phyloP scores from a whole-genome alignment of 2,329 filamentous ascomycete species.

The Achaetomium macrosporum region DNA sequence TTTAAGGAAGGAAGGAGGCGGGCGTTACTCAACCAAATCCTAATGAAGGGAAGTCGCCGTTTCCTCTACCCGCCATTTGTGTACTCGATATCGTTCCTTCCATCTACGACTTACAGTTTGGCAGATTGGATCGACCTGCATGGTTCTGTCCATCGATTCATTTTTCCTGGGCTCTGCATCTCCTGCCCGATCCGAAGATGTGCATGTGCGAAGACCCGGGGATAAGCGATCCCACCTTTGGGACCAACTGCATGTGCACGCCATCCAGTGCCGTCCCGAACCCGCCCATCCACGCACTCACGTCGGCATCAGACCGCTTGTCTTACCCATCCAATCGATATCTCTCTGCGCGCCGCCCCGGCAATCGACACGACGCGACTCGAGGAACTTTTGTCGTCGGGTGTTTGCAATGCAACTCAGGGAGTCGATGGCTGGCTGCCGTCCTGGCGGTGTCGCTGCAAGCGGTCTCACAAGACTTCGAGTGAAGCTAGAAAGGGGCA shows the following conservation, averaged over 20 bases:
- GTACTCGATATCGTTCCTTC: not conserved
- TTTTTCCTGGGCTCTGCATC: not conserved
- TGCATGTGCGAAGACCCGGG: not conserved
- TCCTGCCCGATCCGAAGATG: constrained; percentile 2
- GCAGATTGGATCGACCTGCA: not conserved
- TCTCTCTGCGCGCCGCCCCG: not conserved
- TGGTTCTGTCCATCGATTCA: not conserved
- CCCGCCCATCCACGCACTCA: not conserved
- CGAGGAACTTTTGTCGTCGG: not conserved
- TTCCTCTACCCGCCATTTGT: not conserved
- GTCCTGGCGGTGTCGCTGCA: not conserved
- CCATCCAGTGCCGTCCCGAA: not conserved
- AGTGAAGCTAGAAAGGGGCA: constrained; percentile 1
- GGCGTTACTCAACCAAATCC: no score
- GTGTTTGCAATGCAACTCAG: not conserved
- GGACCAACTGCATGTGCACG: not conserved
- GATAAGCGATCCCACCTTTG: not conserved
- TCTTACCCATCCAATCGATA: not conserved
- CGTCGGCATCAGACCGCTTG: not conserved
- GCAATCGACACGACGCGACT: not conserved
- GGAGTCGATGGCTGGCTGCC: not conserved
- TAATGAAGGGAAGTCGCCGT: not conserved
- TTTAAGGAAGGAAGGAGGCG: no score
- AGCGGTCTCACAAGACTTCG: not conserved
- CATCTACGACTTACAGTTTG: not conserved